A percentile compares a stretch with the other conserved stretches of the same genome.
Conservation (phyloP, 106 monocot species). For the Triglochin maritima region DNA sequence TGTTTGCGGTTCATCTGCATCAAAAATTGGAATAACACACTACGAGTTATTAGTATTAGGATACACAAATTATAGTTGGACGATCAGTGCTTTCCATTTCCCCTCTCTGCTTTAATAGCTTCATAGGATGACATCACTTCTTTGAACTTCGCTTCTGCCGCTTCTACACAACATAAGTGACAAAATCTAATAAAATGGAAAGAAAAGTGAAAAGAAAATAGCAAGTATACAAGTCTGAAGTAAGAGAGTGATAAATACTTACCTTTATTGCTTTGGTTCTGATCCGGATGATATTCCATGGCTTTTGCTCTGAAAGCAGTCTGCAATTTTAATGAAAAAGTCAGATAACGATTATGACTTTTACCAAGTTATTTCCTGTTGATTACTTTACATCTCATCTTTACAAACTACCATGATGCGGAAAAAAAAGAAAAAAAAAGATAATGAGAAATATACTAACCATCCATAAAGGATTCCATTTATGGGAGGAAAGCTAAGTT, state of each 20-base stretch:
- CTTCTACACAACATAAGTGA: slow-evolving; percentile 23
- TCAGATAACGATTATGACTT: background rate
- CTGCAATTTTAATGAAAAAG: slow-evolving; percentile 14
- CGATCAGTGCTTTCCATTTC: slow-evolving; percentile 18
- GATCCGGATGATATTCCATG: slow-evolving; percentile 86
- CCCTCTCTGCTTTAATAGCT: slow-evolving; percentile 63
- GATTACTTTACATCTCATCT: no score
- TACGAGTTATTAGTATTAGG: background rate
- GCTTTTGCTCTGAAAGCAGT: slow-evolving; percentile 76
- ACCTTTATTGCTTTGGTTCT: slow-evolving; percentile 77
- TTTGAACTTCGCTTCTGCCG: slow-evolving; percentile 81
- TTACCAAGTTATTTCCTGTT: no score
- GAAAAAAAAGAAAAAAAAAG: no score
- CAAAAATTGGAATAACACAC: no score
- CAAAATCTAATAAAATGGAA: background rate
- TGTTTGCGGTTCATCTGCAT: no score
- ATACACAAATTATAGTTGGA: background rate
- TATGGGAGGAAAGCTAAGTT: no score
- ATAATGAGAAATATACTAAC: no score
- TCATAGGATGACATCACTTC: slow-evolving; percentile 76
- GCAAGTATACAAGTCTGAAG: background rate
- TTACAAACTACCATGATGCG: no score
- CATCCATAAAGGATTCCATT: no score
- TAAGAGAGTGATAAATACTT: background rate
- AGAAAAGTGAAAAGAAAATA: background rate